Percentiles rank a stretch among this genome's conserved stretches.
phyloP scores from a whole-genome alignment of 2,329 filamentous ascomycete species.

The Rhynchosporium graminicola region DNA sequence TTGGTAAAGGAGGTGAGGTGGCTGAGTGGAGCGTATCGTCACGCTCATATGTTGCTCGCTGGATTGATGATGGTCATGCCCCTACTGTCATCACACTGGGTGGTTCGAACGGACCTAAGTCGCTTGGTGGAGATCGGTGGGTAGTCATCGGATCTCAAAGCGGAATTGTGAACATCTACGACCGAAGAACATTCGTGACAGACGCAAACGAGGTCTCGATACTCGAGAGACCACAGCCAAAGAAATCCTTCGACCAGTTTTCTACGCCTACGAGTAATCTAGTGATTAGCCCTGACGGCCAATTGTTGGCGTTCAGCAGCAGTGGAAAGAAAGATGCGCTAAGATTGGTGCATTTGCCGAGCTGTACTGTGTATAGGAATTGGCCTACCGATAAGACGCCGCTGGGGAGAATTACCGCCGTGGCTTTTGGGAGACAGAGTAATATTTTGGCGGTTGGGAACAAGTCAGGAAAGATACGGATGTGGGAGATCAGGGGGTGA shows the following conservation, averaged over 20 bases:
- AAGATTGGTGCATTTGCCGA: constrained; percentile 84
- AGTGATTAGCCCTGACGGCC: constrained; percentile 83
- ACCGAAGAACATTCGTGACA: constrained; percentile 55
- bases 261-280: constrained; percentile 81
- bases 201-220: constrained; percentile 51
- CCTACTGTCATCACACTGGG: constrained; percentile 79
- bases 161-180: constrained; percentile 92
- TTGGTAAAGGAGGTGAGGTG: constrained; percentile 84
- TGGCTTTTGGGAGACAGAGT: constrained; percentile 67
- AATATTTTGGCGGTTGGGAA: constrained; percentile 83
- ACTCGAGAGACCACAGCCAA: constrained; percentile 69
- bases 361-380: constrained; percentile 91
- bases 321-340: constrained; percentile 86
- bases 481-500: constrained; percentile 77
- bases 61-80: constrained; percentile 91
- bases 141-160: constrained; percentile 82
- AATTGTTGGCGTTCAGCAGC: constrained; percentile 84
- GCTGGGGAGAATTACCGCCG: constrained; percentile 75
- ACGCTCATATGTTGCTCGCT: constrained; percentile 73
- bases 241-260: constrained; percentile 77
- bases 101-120: constrained; percentile 57
- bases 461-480: constrained; percentile 80
- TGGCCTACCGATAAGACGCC: constrained; percentile 94
- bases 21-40: constrained; percentile 80
- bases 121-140: constrained; percentile 81